Percentiles rank a stretch among this genome's conserved stretches.
phyloP scores from a whole-genome alignment of 2,329 filamentous ascomycete species.

The Phaeosphaeria sp. region DNA sequence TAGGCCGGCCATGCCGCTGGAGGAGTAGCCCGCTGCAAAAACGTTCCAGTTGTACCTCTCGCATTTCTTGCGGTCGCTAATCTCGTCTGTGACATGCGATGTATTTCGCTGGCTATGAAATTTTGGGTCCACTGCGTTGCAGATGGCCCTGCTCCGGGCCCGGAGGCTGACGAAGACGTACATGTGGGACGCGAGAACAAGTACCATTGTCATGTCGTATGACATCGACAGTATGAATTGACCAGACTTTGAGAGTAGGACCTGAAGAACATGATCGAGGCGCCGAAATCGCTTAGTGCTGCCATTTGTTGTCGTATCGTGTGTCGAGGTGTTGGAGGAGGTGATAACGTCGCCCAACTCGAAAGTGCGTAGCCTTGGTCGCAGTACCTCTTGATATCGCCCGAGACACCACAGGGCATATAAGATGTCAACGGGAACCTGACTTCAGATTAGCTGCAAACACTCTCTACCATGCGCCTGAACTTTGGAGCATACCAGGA shows the following conservation, averaged over 20 bases:
- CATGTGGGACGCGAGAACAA: not conserved
- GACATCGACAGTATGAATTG: not conserved
- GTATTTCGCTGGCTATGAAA: not conserved
- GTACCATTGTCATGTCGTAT: not conserved
- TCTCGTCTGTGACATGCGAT: not conserved
- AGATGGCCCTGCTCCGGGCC: not conserved
- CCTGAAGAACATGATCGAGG: not conserved
- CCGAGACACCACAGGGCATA: slow-evolving; percentile 19
- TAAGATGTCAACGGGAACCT: slow-evolving; percentile 17
- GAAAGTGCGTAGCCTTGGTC: not conserved
- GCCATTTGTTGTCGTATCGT: not conserved
- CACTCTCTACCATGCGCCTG: not conserved
- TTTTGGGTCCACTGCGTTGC: not conserved
- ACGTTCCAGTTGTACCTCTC: slow-evolving; percentile 7
- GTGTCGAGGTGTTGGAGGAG: not conserved
- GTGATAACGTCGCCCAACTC: not conserved
- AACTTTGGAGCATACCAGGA: not conserved
- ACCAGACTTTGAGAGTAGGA: not conserved
- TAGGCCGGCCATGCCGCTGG: slow-evolving; percentile 2
- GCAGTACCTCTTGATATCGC: slow-evolving; percentile 12
- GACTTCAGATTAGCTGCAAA: not conserved
- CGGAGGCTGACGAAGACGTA: not conserved
- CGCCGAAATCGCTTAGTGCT: not conserved
- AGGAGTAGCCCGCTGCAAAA: slow-evolving; percentile 4
- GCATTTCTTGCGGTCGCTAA: slow-evolving; percentile 1